Percentiles rank a stretch among this genome's conserved stretches.
phyloP scores from a whole-genome alignment of 225 moss, liverwort and hornwort genomes.

The Polytrichum commune region DNA sequence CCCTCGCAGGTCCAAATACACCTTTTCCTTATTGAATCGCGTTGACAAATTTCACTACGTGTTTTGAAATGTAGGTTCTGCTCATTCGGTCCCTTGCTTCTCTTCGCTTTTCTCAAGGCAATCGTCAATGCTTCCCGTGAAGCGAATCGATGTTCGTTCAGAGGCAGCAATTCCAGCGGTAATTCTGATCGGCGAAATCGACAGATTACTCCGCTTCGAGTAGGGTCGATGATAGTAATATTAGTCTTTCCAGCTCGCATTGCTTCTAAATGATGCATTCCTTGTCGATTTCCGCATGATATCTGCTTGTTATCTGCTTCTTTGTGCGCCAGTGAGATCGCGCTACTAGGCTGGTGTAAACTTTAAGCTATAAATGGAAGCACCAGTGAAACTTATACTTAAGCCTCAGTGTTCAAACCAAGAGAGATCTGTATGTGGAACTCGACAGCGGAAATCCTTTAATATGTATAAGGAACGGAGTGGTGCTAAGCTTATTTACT shows the following conservation, averaged over 20 bases:
- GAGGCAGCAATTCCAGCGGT: no score
- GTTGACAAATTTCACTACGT: neutral
- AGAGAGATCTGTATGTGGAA: neutral
- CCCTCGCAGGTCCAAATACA: neutral
- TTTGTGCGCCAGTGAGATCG: neutral
- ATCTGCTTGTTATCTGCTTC: no score
- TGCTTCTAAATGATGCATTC: neutral
- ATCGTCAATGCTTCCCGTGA: neutral
- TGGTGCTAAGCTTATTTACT: neutral
- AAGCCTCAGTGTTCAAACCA: neutral
- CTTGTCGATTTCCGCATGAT: no score
- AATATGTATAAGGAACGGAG: neutral
- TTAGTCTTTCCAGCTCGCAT: neutral
- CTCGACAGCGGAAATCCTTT: neutral
- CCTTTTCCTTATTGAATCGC: neutral
- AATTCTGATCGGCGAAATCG: neutral
- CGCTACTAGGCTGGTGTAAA: neutral
- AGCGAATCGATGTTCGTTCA: no score
- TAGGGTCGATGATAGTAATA: neutral
- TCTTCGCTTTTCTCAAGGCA: neutral
- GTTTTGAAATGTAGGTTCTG: constrained; percentile 7
- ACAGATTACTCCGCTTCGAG: neutral
- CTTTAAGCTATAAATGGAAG: neutral
- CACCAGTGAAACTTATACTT: neutral
- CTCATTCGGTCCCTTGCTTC: neutral